Percentiles rank a stretch among this genome's conserved stretches.
Evolutionary conservation across 331 rosid genomes (phyloP).

Genomic region (Acacia pycnantha): DNA sequence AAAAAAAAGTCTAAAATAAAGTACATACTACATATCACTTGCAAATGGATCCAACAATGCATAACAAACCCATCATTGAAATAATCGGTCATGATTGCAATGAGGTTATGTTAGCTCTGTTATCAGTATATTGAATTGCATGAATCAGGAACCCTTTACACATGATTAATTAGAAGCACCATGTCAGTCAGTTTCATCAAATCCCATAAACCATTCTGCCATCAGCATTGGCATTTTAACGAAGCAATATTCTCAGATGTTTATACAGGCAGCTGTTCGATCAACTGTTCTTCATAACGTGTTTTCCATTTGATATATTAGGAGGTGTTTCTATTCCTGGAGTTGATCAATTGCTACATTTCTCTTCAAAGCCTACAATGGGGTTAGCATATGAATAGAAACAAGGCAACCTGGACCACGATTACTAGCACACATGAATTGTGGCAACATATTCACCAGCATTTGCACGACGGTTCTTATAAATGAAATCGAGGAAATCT

Average conservation of each 20-base stretch:
- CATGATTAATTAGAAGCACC: slow-evolving; percentile 4
- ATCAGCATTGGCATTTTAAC: not conserved
- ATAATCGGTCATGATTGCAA: not conserved
- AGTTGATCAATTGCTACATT: slow-evolving; percentile 40
- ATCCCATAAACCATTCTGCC: not conserved
- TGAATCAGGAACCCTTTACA: slow-evolving; percentile 9
- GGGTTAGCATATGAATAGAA: slow-evolving; percentile 34
- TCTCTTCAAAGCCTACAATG: slow-evolving; percentile 39
- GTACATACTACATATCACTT: not conserved
- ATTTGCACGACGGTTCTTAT: not conserved
- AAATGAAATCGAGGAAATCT: slow-evolving; percentile 17
- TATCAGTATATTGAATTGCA: not conserved
- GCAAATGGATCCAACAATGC: not conserved
- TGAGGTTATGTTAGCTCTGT: not conserved
- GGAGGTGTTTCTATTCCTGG: slow-evolving; percentile 29
- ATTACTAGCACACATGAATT: slow-evolving; percentile 1
- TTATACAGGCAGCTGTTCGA: not conserved
- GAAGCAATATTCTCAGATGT: slow-evolving; percentile 16
- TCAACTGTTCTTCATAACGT: slow-evolving; percentile 30
- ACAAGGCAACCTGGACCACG: slow-evolving; percentile 40
- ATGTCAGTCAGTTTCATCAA: slow-evolving; percentile 7
- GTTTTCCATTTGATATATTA: slow-evolving; percentile 39
- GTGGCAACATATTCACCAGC: not conserved
- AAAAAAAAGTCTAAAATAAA: not conserved
- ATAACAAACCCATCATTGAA: not conserved